phyloP scores from a whole-genome alignment of 768 basidiomycete genomes.

The Podaxis sp. region DNA sequence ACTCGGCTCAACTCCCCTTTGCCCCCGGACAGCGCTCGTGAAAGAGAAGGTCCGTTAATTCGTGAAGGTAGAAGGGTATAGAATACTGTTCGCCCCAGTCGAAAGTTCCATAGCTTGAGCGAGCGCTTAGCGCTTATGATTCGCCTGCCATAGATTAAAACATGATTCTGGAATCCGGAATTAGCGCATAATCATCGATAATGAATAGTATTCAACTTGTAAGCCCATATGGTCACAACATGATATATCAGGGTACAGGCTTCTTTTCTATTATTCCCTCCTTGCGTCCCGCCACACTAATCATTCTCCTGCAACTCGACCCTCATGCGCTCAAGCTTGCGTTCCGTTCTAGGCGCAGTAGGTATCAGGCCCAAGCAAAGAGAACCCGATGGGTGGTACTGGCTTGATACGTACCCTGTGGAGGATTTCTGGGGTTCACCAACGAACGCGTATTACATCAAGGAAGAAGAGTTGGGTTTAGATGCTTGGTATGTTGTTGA shows the following conservation, averaged over 20 bases:
- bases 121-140: not conserved
- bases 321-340: not conserved
- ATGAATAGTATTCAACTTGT: not conserved
- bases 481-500: constrained; percentile 6
- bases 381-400: not conserved
- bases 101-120: too few species aligned
- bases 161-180: not conserved
- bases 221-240: not conserved
- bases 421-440: constrained; percentile 6
- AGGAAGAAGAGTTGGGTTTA: not conserved
- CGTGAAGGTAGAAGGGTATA: too few species aligned
- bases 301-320: not conserved
- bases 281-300: not conserved
- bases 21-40: too few species aligned
- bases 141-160: not conserved
- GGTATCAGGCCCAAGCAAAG: not conserved
- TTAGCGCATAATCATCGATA: too few species aligned
- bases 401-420: not conserved
- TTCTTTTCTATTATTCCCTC: not conserved
- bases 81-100: too few species aligned
- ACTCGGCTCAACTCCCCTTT: too few species aligned
- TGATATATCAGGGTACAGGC: not conserved
- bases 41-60: too few species aligned
- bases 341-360: not conserved
- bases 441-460: not conserved